Percentiles rank a stretch among this genome's conserved stretches.
Conservation (phyloP, 2,329 filamentous ascomycete genomes). For the Colletotrichum sojae region DNA sequence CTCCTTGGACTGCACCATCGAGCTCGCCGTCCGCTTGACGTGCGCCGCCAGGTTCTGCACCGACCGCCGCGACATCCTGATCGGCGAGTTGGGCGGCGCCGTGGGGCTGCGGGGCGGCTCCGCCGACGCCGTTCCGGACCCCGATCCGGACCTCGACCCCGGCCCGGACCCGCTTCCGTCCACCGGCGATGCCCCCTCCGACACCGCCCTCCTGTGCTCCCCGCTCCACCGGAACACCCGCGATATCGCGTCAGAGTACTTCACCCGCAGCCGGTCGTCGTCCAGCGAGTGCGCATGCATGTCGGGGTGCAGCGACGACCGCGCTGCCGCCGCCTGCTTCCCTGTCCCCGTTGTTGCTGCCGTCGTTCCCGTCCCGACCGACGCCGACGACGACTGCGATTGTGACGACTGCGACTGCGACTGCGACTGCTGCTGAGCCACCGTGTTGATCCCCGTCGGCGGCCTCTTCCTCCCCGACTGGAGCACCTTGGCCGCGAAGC, state of each 20-base stretch:
- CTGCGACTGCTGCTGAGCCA: neutral
- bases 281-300: slow-evolving; percentile 32
- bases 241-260: slow-evolving; percentile 37
- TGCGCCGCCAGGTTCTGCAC: slow-evolving; percentile 39
- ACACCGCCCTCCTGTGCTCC: slow-evolving; percentile 31
- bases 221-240: slow-evolving; percentile 38
- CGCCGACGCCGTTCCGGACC: slow-evolving; percentile 4
- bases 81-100: slow-evolving; percentile 3
- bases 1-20: slow-evolving; percentile 42
- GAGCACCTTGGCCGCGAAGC: slow-evolving; percentile 38
- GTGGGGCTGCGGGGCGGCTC: too few relatives aligned
- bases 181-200: slow-evolving; percentile 14
- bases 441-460: slow-evolving; percentile 35
- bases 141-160: neutral
- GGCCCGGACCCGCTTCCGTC: slow-evolving; percentile 14
- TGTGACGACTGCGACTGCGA: neutral
- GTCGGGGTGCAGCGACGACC: slow-evolving; percentile 8
- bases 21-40: slow-evolving; percentile 37
- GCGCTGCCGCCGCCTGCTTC: neutral
- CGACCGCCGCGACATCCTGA: slow-evolving; percentile 22
- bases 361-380: too few relatives aligned
- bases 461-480: slow-evolving; percentile 37
- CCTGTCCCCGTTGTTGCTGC: too few relatives aligned
- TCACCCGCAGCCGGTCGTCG: slow-evolving; percentile 33
- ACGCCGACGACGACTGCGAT: neutral